These are phyloP conservation scores for Tolypocladium capitatum DNA, from an alignment of 2,329 filamentous ascomycete species.

Conservation along the genomic window DNA sequence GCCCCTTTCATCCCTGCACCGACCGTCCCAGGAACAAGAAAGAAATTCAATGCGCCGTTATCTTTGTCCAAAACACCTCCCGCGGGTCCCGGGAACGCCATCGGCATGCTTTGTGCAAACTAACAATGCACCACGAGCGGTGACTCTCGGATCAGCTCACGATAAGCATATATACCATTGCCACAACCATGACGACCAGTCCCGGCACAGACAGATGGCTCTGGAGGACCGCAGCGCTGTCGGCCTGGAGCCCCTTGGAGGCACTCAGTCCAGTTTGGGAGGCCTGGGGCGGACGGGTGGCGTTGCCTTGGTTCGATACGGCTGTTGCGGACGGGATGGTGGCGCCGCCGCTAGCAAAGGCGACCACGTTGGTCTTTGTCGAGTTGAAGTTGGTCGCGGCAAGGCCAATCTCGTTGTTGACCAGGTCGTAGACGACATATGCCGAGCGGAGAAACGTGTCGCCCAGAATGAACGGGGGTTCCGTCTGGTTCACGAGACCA, in stretches of 20 bases:
- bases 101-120: neutral
- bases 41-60: neutral
- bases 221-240: constrained; percentile 7
- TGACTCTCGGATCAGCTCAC: neutral
- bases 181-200: constrained; percentile 7
- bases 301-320: constrained; percentile 26
- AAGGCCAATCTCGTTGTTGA: constrained; percentile 42
- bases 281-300: constrained; percentile 6
- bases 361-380: constrained; percentile 32
- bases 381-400: constrained; percentile 43
- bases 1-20: neutral
- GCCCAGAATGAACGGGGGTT: constrained; percentile 34
- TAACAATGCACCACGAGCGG: neutral
- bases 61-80: neutral
- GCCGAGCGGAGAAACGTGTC: constrained; percentile 47
- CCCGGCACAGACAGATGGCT: constrained; percentile 4
- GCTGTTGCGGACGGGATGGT: constrained; percentile 35
- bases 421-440: constrained; percentile 46
- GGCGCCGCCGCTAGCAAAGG: constrained; percentile 35
- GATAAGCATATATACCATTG: constrained; percentile 6
- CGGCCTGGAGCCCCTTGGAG: constrained; percentile 18
- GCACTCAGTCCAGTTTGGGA: constrained; percentile 12
- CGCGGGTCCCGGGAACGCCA: neutral
- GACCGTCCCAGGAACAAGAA: neutral
- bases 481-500: constrained; percentile 39